Evolutionary conservation across 2,329 filamentous ascomycete species (phyloP), one percentile per base, ranked within the genome.

Genomic region (Clonostachys byssicola): DNA sequence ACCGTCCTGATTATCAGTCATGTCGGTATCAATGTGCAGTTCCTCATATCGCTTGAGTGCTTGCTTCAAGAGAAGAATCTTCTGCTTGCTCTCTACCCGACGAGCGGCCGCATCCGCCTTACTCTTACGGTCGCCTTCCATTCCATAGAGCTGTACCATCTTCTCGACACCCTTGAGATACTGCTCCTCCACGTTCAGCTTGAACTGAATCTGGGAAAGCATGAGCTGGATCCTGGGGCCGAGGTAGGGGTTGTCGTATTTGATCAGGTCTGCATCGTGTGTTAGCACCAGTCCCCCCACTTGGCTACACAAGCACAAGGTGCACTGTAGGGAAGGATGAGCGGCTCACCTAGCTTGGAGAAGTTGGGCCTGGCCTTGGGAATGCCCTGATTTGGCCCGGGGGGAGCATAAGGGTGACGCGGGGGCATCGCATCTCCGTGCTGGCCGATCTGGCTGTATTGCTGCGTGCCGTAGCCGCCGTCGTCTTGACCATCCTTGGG

Each of bases 141-240:
- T 94, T 63, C 94, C 86, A 64, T 99, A 99, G 35, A 99, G 77
- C 65, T 94, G 90, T 42, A 96, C 89, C 94, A 99, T 97, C 74
- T 99, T 99, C 70, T 99, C 94, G 57, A 99, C 94, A 52, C 94
- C 94, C 62, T 95, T 95, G 55, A 97, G 91, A 70, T 99, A 99
- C 70, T 99, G 94, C 65, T 96, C 95, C 67, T 99, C 94, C 30
- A 99, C 94, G 56, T 94, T 96, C 51, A 99, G 80, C 73, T 99
- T 99, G 75, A 99, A 99, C 68, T 97, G 91, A 53, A 99, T 86
- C 68, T 99, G 94, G 43, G 94, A 95, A 61, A 99, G 76, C 94
- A 99, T 99, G 61, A 97, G 88, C 73, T 99, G 94, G 61, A 99
- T 99, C 56, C 95, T 91, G 51, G 94, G 92, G 34, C 94, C 94